A percentile compares a stretch with the other conserved stretches of the same genome.
These are phyloP conservation scores for Neurospora tetraspora DNA, from an alignment of 495 filamentous ascomycete species.

Conservation along the genomic window DNA sequence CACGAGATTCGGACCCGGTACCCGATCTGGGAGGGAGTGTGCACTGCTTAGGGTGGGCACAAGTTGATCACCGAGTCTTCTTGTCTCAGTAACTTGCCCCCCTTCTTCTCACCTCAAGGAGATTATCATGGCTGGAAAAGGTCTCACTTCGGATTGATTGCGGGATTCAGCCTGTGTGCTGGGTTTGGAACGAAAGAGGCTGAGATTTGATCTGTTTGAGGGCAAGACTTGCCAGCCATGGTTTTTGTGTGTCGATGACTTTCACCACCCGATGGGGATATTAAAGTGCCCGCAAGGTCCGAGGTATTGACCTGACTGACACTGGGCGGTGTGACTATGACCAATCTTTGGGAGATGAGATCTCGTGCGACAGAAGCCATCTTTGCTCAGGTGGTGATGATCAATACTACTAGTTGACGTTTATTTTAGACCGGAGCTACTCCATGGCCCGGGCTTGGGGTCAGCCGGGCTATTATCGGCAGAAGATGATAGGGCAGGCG, in stretches of 20 bases:
- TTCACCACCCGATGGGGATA: not conserved
- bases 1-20: not conserved
- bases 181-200: not conserved
- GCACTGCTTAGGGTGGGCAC: not conserved
- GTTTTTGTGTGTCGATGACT: not conserved
- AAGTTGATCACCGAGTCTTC: not conserved
- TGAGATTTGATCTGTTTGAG: not conserved
- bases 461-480: not conserved
- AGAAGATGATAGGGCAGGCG: not conserved
- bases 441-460: not conserved
- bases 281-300: not conserved
- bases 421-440: not conserved
- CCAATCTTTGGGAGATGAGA: not conserved
- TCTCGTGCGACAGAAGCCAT: not conserved
- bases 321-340: not conserved
- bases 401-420: not conserved
- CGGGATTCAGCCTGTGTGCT: not conserved
- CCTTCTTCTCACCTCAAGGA: not conserved
- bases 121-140: not conserved
- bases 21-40: not conserved
- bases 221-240: not conserved
- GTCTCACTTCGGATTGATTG: not conserved
- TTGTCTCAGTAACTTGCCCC: not conserved
- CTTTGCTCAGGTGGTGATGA: not conserved
- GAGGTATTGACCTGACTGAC: not conserved